Evolutionary conservation across 176 grass and related monocot genomes (phyloP).

Genomic region (Carex cristatella): DNA sequence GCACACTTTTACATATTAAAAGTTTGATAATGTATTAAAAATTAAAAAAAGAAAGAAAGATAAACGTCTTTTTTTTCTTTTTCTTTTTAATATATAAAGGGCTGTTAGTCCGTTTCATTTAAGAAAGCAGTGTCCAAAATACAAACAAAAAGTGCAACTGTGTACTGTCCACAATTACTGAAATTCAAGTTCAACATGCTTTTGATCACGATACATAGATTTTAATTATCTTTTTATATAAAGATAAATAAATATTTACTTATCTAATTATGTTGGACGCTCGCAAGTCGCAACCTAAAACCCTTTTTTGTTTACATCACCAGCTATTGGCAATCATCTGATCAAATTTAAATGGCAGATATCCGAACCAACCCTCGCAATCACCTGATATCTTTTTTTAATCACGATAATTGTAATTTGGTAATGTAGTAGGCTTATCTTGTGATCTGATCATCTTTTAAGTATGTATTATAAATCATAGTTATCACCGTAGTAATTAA

Average conservation of each 20-base stretch:
- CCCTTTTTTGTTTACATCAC: not conserved
- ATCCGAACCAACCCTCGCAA: not conserved
- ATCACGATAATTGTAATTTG: not conserved
- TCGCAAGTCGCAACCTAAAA: not conserved
- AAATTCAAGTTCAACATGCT: too few relatives aligned
- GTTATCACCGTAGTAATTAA: not conserved
- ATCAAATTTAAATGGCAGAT: constrained; percentile 9
- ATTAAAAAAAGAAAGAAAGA: not conserved
- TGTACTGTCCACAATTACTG: too few relatives aligned
- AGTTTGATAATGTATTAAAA: not conserved
- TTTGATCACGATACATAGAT: too few relatives aligned
- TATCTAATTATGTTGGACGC: not conserved
- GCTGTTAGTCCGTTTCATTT: too few relatives aligned
- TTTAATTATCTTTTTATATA: not conserved
- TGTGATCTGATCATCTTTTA: not conserved
- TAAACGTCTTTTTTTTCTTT: not conserved
- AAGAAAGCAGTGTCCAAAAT: too few relatives aligned
- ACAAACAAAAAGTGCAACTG: too few relatives aligned
- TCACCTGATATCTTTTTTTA: not conserved
- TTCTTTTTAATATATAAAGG: too few relatives aligned
- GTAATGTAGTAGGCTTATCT: not conserved
- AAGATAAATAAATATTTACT: not conserved
- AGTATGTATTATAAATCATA: not conserved
- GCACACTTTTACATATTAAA: not conserved
- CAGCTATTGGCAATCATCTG: not conserved